Evolutionary conservation across 2,329 filamentous ascomycete genomes (phyloP).

Genomic region (Ilyonectria mors-panacis): DNA sequence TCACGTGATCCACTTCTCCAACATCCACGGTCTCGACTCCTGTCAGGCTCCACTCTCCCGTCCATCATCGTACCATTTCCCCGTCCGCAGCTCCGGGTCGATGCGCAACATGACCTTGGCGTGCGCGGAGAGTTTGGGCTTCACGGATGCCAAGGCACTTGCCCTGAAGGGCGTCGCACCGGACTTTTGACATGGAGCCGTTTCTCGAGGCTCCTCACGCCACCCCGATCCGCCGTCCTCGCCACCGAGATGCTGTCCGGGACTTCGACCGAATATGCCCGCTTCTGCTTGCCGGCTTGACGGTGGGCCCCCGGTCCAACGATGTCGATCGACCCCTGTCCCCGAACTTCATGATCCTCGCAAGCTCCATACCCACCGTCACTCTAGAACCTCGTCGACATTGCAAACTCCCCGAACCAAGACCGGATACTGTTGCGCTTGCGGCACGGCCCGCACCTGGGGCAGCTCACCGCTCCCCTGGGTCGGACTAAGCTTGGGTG

Average conservation of each 20-base stretch:
- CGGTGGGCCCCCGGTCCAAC: not conserved
- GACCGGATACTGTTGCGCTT: conserved; percentile 9
- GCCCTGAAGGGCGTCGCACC: not conserved
- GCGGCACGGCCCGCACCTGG: conserved; percentile 26
- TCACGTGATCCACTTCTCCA: conserved; percentile 14
- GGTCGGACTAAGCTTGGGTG: conserved; percentile 5
- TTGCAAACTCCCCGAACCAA: not conserved
- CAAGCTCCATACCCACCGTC: not conserved
- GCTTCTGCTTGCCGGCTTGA: not conserved
- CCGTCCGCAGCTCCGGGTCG: not conserved
- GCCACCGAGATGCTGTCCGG: not conserved
- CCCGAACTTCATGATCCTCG: conserved; percentile 2
- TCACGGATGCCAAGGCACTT: not conserved
- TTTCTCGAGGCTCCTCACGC: not conserved
- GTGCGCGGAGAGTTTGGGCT: not conserved
- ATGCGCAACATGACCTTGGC: conserved; percentile 2
- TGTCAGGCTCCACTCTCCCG: conserved; percentile 21
- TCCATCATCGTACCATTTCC: conserved; percentile 22
- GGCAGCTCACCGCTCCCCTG: conserved; percentile 9
- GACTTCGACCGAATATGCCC: not conserved
- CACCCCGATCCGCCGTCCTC: not conserved
- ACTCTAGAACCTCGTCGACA: not conserved
- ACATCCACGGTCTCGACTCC: conserved; percentile 7
- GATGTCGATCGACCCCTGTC: not conserved
- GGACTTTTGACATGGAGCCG: not conserved